These are phyloP conservation scores for Vicia faba DNA, from an alignment of 306 rosid species.

Conservation along the genomic window DNA sequence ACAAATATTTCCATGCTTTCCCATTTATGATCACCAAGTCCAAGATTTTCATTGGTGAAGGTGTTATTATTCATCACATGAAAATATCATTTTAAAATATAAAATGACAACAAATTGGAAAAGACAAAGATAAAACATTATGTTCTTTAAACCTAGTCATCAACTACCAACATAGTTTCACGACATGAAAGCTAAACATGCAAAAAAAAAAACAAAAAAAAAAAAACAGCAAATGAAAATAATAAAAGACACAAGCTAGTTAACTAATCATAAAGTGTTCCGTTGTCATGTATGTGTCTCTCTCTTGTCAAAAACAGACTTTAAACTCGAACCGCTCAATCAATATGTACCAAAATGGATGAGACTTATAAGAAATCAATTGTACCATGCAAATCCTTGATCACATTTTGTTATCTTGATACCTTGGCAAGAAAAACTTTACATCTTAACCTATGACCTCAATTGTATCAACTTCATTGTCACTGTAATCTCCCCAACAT, in stretches of 20 bases:
- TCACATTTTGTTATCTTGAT: slow-evolving; percentile 29
- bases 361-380: slow-evolving; percentile 37
- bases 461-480: slow-evolving; percentile 68
- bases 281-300: slow-evolving; percentile 36
- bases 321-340: slow-evolving; percentile 36
- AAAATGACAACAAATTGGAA: background rate
- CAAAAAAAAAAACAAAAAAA: slow-evolving; percentile 28
- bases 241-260: slow-evolving; percentile 32
- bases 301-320: slow-evolving; percentile 44
- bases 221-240: slow-evolving; percentile 38
- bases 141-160: slow-evolving; percentile 37
- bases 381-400: slow-evolving; percentile 27
- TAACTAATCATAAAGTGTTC: slow-evolving; percentile 46
- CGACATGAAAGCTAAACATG: slow-evolving; percentile 38
- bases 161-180: slow-evolving; percentile 35
- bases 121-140: slow-evolving; percentile 40
- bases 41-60: background rate
- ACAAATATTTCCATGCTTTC: background rate
- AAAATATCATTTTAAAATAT: background rate
- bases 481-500: slow-evolving; percentile 97
- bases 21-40: background rate
- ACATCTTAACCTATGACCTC: slow-evolving; percentile 61
- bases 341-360: slow-evolving; percentile 24
- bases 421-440: slow-evolving; percentile 30
- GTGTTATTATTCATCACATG: background rate